phyloP scores from a whole-genome alignment of 2,329 filamentous ascomycete genomes.

The Phialophora macrospora region DNA sequence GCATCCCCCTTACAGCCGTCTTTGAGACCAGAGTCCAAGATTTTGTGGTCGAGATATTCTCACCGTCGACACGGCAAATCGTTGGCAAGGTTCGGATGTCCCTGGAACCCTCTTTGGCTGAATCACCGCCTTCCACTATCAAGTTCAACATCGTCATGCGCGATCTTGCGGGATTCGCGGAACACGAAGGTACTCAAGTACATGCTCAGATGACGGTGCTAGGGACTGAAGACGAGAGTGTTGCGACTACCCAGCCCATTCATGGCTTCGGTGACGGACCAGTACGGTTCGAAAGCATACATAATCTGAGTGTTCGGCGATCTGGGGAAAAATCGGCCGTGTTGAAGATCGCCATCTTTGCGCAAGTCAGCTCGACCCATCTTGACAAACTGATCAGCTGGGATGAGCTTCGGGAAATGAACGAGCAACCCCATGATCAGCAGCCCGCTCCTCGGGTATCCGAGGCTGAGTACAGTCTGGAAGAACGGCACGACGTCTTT shows the following conservation, averaged over 20 bases:
- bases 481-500: slow-evolving; percentile 93
- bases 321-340: slow-evolving; percentile 74
- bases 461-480: slow-evolving; percentile 89
- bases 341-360: slow-evolving; percentile 87
- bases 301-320: slow-evolving; percentile 93
- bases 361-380: slow-evolving; percentile 88
- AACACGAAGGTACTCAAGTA: slow-evolving; percentile 92
- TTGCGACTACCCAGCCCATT: slow-evolving; percentile 93
- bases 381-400: slow-evolving; percentile 96
- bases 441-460: slow-evolving; percentile 71
- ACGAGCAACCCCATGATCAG: slow-evolving; percentile 56
- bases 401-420: slow-evolving; percentile 93
- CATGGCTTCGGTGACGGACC: slow-evolving; percentile 90
- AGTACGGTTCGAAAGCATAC: slow-evolving; percentile 93
- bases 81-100: slow-evolving; percentile 90
- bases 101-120: slow-evolving; percentile 88
- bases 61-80: slow-evolving; percentile 87
- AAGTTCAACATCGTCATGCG: slow-evolving; percentile 99
- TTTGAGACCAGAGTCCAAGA: slow-evolving; percentile 95
- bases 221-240: slow-evolving; percentile 84
- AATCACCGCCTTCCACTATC: slow-evolving; percentile 86
- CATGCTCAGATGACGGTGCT: slow-evolving; percentile 97
- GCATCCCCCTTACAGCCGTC: slow-evolving; percentile 88
- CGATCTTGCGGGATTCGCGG: slow-evolving; percentile 90
- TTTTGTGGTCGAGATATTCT: slow-evolving; percentile 86